Evolutionary conservation across 352 stramenopile species (phyloP), one percentile per base, ranked within the genome.

Genomic region (Pythium monospermum): DNA sequence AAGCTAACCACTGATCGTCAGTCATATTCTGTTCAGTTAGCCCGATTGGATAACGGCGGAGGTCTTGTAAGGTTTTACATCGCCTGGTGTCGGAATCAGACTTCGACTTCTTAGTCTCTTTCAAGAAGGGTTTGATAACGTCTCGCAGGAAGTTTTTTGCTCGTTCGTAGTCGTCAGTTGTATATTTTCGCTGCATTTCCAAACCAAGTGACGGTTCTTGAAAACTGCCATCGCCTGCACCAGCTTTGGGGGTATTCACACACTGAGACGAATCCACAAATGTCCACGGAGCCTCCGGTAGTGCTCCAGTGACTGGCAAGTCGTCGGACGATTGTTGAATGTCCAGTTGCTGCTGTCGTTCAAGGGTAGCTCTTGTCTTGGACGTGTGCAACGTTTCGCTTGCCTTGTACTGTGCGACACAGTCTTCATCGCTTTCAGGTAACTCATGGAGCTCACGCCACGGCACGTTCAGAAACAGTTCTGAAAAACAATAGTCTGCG

Each of bases 321-420:
- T 10, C 36, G 22, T 41, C 16, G n/a, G 36, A 41, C 7, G 36
- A 13, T 48, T 48, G 2, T 16, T 33, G 23, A 36, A 48, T 22
- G 16, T 48, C 41, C 25, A 48, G 41, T n/a, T 48, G 41, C 16
- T 27, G 41, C 16, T 48, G 41, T 25, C 41, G 41, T 27, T 48
- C 41, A 3, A 48, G 15, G 6, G 36, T 18, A 23, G 36, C 8
- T 41, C 8, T 41, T 23, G 7, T 45, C 39, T 4, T 45, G 8
- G 28, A 8, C 8, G 11, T 44, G 5, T 5, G 19, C 8, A 30
- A 30, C 39, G 18, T 36, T 6, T 2, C 36, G 23, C n/a, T 23
- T 35, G 13, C 32, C 6, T 16, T 3, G 4, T 15, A 27, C 18
- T 4, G 16, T 7, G n/a, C 36, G n/a, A 44, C 11, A 15, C 19